Conservation (phyloP, 371 early-diverging fungal genomes). For the Mortierella polycephala region DNA sequence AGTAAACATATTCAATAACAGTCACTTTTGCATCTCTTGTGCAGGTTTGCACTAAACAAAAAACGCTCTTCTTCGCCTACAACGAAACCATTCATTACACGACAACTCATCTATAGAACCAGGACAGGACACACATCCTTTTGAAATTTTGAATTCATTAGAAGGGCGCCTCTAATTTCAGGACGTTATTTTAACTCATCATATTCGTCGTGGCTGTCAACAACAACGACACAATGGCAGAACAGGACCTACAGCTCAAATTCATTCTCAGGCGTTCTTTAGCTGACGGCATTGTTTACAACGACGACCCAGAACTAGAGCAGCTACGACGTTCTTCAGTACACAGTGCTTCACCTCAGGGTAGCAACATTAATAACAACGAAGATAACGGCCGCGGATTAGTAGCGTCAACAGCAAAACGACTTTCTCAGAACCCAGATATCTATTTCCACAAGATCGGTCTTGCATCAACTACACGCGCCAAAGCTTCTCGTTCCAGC, state of each 20-base stretch:
- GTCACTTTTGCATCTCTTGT: background rate
- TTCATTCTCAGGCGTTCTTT: conserved; percentile 26
- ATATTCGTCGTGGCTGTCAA: background rate
- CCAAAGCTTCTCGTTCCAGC: background rate
- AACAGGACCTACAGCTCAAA: conserved; percentile 15
- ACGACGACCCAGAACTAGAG: conserved; percentile 17
- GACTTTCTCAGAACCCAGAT: conserved; percentile 17
- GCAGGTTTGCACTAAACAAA: background rate
- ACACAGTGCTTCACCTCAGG: no score
- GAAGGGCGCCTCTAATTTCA: no score
- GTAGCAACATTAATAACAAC: background rate
- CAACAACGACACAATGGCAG: conserved; percentile 1
- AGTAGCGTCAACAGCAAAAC: background rate
- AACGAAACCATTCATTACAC: background rate
- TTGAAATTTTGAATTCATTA: background rate
- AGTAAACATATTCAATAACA: background rate
- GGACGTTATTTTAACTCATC: background rate
- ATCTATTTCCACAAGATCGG: conserved; percentile 31
- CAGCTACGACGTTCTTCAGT: background rate
- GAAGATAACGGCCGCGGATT: background rate
- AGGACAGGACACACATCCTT: no score
- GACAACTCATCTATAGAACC: no score
- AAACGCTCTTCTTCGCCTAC: background rate
- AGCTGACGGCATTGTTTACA: conserved; percentile 11
- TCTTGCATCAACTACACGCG: conserved; percentile 15